Evolutionary conservation across 1,284 basidiomycete genomes (phyloP).

Genomic region (Cryptococcus jaspeensis): DNA sequence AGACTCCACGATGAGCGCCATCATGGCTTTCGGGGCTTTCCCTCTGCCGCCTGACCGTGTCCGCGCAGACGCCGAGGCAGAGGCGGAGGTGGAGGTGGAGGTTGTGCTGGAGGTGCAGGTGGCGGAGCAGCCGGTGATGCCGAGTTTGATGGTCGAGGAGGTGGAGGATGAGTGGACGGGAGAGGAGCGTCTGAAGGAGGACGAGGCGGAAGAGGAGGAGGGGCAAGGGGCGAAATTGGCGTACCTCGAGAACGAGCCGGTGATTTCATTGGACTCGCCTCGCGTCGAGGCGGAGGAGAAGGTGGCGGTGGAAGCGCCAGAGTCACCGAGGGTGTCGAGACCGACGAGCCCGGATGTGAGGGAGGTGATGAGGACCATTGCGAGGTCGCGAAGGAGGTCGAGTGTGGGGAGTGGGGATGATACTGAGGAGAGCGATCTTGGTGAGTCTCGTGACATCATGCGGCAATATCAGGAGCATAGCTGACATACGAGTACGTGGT

Average conservation of each 20-base stretch:
- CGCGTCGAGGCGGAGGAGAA: background rate
- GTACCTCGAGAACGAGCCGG: too few relatives aligned
- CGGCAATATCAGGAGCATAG: too few relatives aligned
- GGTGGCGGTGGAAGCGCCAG: background rate
- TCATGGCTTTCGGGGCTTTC: slow-evolving; percentile 9
- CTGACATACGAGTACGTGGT: background rate
- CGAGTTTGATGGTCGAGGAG: background rate
- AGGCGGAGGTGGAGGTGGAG: background rate
- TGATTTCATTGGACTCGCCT: too few relatives aligned
- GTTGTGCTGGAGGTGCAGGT: background rate
- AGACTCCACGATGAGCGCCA: slow-evolving; percentile 14
- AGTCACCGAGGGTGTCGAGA: background rate
- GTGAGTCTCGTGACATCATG: slow-evolving; percentile 21
- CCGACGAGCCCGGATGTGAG: slow-evolving; percentile 14
- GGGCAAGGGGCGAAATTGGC: too few relatives aligned
- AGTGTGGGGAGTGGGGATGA: background rate
- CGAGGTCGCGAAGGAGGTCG: slow-evolving; percentile 1
- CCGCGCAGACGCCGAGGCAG: background rate
- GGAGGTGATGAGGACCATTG: slow-evolving; percentile 2
- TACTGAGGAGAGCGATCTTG: slow-evolving; percentile 39
- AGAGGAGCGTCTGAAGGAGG: background rate
- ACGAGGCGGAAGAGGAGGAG: background rate
- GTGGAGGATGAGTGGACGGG: background rate
- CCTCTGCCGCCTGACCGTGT: slow-evolving; percentile 19
- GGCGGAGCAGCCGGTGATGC: background rate